Conservation (phyloP, 108 stramenopile species). For the Licmophora abbreviata region DNA sequence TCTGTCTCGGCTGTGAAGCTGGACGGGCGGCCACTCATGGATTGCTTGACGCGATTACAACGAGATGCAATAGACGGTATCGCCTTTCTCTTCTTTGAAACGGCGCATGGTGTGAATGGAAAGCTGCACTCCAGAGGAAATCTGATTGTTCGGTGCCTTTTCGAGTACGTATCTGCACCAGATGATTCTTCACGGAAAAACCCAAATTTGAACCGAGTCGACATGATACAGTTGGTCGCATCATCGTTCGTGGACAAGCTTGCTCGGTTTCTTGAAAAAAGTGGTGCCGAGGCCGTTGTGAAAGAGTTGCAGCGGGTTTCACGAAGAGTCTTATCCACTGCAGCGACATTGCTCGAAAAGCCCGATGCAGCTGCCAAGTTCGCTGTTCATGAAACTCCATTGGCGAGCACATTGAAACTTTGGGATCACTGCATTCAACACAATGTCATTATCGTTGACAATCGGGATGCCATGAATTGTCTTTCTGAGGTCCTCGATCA, state of each 20-base stretch:
- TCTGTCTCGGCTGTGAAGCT: conserved; percentile 7
- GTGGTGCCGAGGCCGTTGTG: not conserved
- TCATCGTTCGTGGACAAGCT: conserved; percentile 9
- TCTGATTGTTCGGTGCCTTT: conserved; percentile 38
- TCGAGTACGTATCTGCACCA: conserved; percentile 30
- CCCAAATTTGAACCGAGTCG: not conserved
- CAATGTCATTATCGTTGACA: too few species aligned
- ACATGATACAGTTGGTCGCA: not conserved
- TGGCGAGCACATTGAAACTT: not conserved
- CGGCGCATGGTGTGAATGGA: conserved; percentile 57
- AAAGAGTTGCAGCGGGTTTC: conserved; percentile 6
- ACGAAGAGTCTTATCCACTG: too few species aligned
- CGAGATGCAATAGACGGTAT: conserved; percentile 75
- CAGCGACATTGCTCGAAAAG: too few species aligned
- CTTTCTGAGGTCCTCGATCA: not conserved
- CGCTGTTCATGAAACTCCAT: not conserved
- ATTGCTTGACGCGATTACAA: conserved; percentile 31
- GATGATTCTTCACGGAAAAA: conserved; percentile 5
- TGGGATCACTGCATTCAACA: not conserved
- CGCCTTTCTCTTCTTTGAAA: conserved; percentile 57
- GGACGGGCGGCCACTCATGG: conserved; percentile 1
- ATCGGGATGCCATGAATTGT: not conserved
- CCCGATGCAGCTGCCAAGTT: too few species aligned
- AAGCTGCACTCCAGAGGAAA: conserved; percentile 61
- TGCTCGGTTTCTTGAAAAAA: not conserved